Base-by-base conservation (phyloP, 768 basidiomycete species). In the Mycena haematopus region DNA sequence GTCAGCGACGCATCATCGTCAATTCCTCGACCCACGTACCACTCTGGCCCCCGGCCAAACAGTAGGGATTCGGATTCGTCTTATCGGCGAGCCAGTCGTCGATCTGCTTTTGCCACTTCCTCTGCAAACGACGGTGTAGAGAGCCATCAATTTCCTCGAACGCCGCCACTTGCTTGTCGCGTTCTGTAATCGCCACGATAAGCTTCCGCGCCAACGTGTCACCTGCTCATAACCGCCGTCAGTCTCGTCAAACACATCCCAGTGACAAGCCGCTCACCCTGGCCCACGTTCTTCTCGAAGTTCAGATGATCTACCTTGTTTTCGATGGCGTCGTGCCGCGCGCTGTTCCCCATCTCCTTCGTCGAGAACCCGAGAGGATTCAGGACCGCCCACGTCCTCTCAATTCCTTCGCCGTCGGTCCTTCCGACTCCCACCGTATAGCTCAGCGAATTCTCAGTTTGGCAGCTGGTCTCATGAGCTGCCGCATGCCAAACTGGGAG, bases 371-470 rank as follows among this genome's bases (percentile, higher is more conserved):
- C 54, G 5, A 56, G 2, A 0, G 61, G 55, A 58, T 79, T 77
- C 7, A 72, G 29, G 0, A 49, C 55, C 0, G 74, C 52, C 78
- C 78, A 80, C 0, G 60, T 65, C 0, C 69, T 45, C 40, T 80
- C 78, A 0, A 74, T 70, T 1, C 63, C 75, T 42, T 80, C 76
- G 0, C 77, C 73, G 58, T 76, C 75, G 9, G 68, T 72, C 2
- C 72, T 58, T n/a, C n/a, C n/a, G n/a, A n/a, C n/a, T n/a, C n/a
- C n/a, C n/a, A n/a, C n/a, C n/a, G n/a, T n/a, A n/a, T n/a, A n/a
- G n/a, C n/a, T n/a, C n/a, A n/a, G n/a, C n/a, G n/a, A n/a, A n/a
- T n/a, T n/a, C n/a, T n/a, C n/a, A n/a, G n/a, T n/a, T n/a, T n/a
- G n/a, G n/a, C n/a, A n/a, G n/a, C n/a, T n/a, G n/a, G n/a, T n/a